phyloP scores from a whole-genome alignment of 345 rosid genomes.

The Hirschfeldia incana region DNA sequence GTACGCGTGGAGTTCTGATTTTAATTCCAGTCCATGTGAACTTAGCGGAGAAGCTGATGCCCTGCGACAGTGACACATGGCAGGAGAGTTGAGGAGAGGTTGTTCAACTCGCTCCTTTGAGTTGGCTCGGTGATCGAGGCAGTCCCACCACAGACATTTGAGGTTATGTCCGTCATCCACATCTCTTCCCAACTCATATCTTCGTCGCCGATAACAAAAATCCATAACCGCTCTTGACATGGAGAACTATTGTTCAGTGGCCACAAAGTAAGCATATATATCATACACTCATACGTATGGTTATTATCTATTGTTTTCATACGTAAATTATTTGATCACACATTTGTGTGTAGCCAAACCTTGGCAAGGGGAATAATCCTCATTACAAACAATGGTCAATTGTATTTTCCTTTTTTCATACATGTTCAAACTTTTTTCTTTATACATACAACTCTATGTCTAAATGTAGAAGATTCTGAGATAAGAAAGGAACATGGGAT shows the following conservation, averaged over 20 bases:
- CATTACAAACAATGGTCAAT: neutral
- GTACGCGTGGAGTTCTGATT: too few species aligned
- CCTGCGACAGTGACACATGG: neutral
- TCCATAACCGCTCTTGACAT: neutral
- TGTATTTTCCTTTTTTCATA: neutral
- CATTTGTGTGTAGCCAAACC: neutral
- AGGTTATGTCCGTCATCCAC: neutral
- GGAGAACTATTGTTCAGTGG: neutral
- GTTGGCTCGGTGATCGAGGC: neutral
- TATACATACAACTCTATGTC: too few species aligned
- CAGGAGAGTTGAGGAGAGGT: neutral
- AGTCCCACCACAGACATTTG: neutral
- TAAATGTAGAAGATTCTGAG: too few species aligned
- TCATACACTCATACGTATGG: too few species aligned
- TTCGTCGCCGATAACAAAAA: too few species aligned
- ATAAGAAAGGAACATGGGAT: neutral
- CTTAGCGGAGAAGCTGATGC: neutral
- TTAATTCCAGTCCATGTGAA: neutral
- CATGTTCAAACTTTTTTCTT: too few species aligned
- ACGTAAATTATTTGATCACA: neutral
- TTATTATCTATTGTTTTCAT: too few species aligned
- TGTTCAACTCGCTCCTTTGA: neutral
- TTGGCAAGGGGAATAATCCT: neutral
- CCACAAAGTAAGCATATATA: too few species aligned
- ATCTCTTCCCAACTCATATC: neutral